These are phyloP conservation scores for Pisolithus microcarpus DNA, from an alignment of 768 basidiomycete genomes.

Conservation along the genomic window DNA sequence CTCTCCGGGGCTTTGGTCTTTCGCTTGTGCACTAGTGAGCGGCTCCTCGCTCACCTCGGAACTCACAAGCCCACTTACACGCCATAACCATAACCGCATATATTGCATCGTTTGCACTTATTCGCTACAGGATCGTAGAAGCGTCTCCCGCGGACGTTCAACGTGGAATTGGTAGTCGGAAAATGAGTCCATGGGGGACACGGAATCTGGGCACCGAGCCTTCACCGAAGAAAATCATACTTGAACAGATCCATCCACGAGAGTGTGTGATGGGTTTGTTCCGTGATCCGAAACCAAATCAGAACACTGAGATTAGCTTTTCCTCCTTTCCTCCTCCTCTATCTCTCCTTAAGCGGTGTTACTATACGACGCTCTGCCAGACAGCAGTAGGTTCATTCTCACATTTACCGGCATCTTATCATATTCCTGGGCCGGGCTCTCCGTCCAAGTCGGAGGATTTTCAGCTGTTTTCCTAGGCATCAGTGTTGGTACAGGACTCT, in stretches of 20 bases:
- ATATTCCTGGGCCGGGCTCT: conserved; percentile 21
- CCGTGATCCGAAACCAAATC: background rate
- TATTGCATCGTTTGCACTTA: conserved; percentile 21
- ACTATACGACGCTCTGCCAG: conserved; percentile 19
- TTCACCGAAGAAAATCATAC: conserved; percentile 7
- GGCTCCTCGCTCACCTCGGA: background rate
- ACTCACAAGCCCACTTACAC: background rate
- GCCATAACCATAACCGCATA: conserved; percentile 22
- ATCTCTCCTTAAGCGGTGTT: conserved; percentile 20
- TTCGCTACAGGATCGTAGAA: conserved; percentile 22
- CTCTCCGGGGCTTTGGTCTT: conserved; percentile 26
- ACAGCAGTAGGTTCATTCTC: conserved; percentile 16
- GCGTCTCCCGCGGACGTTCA: conserved; percentile 9
- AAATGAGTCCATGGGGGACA: conserved; percentile 5
- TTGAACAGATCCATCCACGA: conserved; percentile 11
- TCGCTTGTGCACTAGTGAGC: conserved; percentile 24
- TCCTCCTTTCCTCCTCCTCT: conserved; percentile 1
- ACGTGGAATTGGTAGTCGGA: conserved; percentile 1
- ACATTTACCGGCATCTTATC: conserved; percentile 21
- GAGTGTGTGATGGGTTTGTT: background rate
- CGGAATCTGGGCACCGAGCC: conserved; percentile 1
- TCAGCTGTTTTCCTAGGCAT: conserved; percentile 22
- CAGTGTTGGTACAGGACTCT: conserved; percentile 12
- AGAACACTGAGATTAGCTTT: background rate
- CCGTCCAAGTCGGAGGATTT: conserved; percentile 20